phyloP scores from a whole-genome alignment of 1,284 basidiomycete species.

The Melampsora larici-populina region DNA sequence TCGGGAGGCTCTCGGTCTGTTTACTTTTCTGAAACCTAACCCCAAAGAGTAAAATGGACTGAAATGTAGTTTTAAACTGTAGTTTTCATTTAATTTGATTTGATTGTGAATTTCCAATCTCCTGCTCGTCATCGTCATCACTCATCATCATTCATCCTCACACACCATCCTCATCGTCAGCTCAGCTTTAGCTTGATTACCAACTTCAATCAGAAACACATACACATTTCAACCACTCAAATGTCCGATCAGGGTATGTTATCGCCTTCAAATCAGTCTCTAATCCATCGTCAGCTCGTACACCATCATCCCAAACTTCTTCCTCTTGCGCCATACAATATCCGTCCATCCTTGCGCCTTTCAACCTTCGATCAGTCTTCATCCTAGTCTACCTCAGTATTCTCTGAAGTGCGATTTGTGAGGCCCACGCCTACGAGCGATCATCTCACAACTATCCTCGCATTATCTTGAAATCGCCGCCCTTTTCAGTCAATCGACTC shows the following conservation, averaged over 20 bases:
- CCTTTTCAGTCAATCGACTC: constrained; percentile 1
- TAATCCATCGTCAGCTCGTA: not conserved
- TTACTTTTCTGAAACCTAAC: no score
- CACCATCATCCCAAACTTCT: not conserved
- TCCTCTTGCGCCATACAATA: no score
- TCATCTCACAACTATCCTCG: not conserved
- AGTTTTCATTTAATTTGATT: not conserved
- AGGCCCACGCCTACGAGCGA: constrained; percentile 2
- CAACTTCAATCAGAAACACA: no score
- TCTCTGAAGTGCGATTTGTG: not conserved
- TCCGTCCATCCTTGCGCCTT: no score
- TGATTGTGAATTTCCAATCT: not conserved
- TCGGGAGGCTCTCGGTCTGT: no score
- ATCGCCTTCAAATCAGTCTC: not conserved
- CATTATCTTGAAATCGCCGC: not conserved
- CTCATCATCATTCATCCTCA: not conserved
- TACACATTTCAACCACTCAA: not conserved
- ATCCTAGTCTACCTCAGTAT: no score
- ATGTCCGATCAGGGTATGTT: constrained; percentile 6
- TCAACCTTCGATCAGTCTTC: no score
- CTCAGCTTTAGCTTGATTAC: no score
- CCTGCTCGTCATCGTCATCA: not conserved
- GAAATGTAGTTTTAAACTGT: no score
- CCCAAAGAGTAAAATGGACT: no score
- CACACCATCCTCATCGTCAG: not conserved